Evolutionary conservation across 345 rosid genomes (phyloP).

Genomic region (Euphorbia tirucalli): DNA sequence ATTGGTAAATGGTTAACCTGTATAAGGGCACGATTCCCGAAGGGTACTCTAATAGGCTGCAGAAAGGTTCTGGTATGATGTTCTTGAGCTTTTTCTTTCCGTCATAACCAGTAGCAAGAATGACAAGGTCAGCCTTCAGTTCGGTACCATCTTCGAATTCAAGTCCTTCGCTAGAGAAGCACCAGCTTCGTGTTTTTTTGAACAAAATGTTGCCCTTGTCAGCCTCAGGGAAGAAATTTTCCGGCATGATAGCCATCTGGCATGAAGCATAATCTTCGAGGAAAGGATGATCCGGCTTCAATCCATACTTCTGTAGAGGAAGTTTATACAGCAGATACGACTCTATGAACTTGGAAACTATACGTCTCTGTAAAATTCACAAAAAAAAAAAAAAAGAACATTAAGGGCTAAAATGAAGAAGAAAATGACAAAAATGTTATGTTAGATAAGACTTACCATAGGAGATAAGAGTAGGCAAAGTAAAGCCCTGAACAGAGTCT

Average conservation of each 20-base stretch:
- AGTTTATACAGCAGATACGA: constrained; percentile 73
- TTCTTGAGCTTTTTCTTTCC: constrained; percentile 76
- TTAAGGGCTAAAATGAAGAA: too few species aligned
- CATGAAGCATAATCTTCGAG: constrained; percentile 93
- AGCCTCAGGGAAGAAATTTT: constrained; percentile 70
- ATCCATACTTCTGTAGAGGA: constrained; percentile 66
- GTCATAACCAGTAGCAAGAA: constrained; percentile 78
- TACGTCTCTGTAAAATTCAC: constrained; percentile 49
- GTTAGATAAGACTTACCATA: constrained; percentile 36
- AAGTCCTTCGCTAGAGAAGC: constrained; percentile 67
- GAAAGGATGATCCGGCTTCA: constrained; percentile 82
- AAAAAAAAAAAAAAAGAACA: too few species aligned
- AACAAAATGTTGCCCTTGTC: constrained; percentile 72
- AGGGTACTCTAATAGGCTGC: constrained; percentile 52
- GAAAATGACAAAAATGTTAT: neutral
- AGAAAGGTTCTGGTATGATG: constrained; percentile 75
- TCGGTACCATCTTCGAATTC: constrained; percentile 61
- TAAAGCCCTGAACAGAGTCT: constrained; percentile 47
- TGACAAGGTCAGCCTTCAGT: constrained; percentile 71
- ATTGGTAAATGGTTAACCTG: constrained; percentile 39
- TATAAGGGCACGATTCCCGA: constrained; percentile 66
- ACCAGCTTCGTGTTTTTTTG: constrained; percentile 69
- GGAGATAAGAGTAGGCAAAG: constrained; percentile 58
- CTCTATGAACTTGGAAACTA: constrained; percentile 73
- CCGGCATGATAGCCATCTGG: constrained; percentile 89